Evolutionary conservation across 2,329 filamentous ascomycete genomes (phyloP).

Genomic region (Fusarium scirpi): DNA sequence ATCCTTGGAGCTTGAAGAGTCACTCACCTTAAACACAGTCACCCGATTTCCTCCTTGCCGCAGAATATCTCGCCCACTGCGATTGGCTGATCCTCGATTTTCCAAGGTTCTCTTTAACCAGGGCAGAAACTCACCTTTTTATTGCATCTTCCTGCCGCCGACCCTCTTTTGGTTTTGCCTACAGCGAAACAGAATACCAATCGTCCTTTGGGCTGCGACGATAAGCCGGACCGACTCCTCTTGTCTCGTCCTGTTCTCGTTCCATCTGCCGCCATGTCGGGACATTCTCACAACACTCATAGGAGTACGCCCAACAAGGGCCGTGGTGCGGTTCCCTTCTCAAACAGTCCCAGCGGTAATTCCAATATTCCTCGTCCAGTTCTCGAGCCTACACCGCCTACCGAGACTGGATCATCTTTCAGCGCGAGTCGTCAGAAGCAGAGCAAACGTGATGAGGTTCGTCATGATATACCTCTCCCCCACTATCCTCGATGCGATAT

Average conservation of each 20-base stretch:
- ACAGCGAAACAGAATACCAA: constrained; percentile 35
- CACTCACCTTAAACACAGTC: constrained; percentile 41
- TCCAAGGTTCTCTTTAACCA: constrained; percentile 33
- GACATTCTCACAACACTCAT: constrained; percentile 64
- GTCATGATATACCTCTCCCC: constrained; percentile 48
- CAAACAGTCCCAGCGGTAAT: constrained; percentile 67
- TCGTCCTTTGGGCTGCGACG: constrained; percentile 36
- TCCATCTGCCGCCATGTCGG: constrained; percentile 60
- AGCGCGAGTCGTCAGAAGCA: constrained; percentile 97
- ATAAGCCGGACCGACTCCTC: constrained; percentile 37
- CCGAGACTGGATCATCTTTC: constrained; percentile 76
- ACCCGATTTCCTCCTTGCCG: constrained; percentile 45
- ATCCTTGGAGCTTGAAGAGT: constrained; percentile 30
- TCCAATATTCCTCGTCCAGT: constrained; percentile 81
- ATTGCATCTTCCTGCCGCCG: constrained; percentile 20
- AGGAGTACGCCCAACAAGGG: constrained; percentile 76
- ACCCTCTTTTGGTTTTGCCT: constrained; percentile 35
- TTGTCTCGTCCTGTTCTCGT: constrained; percentile 33
- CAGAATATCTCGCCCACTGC: constrained; percentile 44
- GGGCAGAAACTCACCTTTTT: constrained; percentile 37
- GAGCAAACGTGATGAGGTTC: constrained; percentile 97
- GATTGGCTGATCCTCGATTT: constrained; percentile 42
- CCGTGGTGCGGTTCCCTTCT: constrained; percentile 70
- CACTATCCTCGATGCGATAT: constrained; percentile 19
- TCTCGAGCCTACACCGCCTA: constrained; percentile 66